Evolutionary conservation across 306 rosid species (phyloP), one percentile per base, ranked within the genome.

Genomic region (Cucumis cinereus): DNA sequence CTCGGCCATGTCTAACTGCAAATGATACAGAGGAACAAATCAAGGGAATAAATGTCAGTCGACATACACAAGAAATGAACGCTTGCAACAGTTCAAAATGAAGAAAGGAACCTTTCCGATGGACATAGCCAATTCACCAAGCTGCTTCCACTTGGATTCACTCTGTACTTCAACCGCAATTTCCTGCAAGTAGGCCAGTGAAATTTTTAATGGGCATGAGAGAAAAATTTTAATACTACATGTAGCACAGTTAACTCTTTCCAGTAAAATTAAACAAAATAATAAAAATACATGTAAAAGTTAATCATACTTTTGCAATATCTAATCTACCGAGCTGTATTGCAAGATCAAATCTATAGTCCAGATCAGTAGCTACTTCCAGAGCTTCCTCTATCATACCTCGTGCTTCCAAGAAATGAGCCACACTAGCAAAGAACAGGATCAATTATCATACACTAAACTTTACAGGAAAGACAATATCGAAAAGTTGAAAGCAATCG

Each of bases 311-410:
- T 97, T 90, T 88, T 6, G 98, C 98, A 85, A 95, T 87, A 82
- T 90, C 98, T 83, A 95, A 86, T 83, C 93, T 88, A 74, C 99
- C 96, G 73, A 95, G 98, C 83, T 90, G 99, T 78, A 95, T 90
- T 74, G 99, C 96, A 52, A 95, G 89, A 76, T 95, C 99, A 81
- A 95, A 95, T 87, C 93, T 88, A 80, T 92, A 95, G 77, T 95
- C 99, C 69, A 96, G 92, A 82, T 95, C 99, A 7, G 93, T 92
- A 28, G 98, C 99, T 55, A 95, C 98, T 84, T 92, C 99, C 78
- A 95, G 92, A 77, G 99, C 98, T 74, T 90, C 98, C 90, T 92
- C 99, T 78, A 92, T 86, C 99, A 95, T 95, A 47, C 97, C 98
- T 49, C 99, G 95, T 67, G 99, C 89, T 88, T 95, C 99, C 91